Percentiles rank a stretch among this genome's conserved stretches.
Conservation (phyloP, 345 rosid species). For the Garcia nutans region DNA sequence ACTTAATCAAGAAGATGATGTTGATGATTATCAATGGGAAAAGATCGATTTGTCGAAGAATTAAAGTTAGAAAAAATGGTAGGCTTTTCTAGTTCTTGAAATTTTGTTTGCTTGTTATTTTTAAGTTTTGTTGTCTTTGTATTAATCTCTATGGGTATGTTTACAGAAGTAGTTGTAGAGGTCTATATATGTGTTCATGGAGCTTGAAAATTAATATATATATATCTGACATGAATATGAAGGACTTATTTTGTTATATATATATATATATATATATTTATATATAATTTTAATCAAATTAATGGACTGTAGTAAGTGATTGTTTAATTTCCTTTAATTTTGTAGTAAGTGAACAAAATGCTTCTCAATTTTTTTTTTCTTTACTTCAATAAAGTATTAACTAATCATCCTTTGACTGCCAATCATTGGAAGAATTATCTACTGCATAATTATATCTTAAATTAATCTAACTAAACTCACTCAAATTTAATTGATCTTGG, state of each 20-base stretch:
- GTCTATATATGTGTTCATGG: slow-evolving; percentile 21
- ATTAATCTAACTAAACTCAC: neutral
- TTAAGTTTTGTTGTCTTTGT: neutral
- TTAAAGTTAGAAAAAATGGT: slow-evolving; percentile 22
- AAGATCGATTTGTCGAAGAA: neutral
- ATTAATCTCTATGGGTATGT: slow-evolving; percentile 6
- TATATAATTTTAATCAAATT: neutral
- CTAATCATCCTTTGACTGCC: neutral
- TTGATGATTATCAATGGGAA: neutral
- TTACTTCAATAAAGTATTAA: neutral
- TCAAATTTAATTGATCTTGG: neutral
- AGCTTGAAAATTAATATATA: neutral
- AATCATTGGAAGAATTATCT: slow-evolving; percentile 1
- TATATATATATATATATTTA: neutral
- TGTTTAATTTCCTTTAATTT: neutral
- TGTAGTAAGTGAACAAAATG: too few species aligned
- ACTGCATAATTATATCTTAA: neutral
- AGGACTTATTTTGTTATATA: neutral
- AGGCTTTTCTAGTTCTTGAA: slow-evolving; percentile 22
- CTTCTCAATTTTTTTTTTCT: neutral
- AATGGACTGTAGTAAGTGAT: slow-evolving; percentile 21
- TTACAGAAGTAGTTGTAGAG: slow-evolving; percentile 26
- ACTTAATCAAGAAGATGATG: too few species aligned
- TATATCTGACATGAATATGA: slow-evolving; percentile 22
- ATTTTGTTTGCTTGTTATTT: slow-evolving; percentile 12